Conservation (phyloP, 306 rosid species). For the Alnus glutinosa region DNA sequence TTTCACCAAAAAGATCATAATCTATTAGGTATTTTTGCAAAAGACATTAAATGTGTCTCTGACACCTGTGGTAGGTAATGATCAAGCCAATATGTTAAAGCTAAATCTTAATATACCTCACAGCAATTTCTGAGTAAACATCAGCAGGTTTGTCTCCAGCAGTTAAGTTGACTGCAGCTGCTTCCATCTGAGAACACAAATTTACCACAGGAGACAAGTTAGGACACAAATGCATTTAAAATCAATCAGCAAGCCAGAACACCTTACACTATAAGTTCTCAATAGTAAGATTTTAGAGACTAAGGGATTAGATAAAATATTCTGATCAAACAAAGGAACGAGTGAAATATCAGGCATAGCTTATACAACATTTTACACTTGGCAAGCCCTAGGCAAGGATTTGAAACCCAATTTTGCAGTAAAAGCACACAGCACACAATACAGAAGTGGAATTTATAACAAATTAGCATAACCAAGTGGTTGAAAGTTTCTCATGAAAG, state of each 20-base stretch:
- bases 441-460: not conserved
- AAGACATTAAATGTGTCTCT: not conserved
- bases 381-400: not conserved
- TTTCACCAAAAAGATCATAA: not conserved
- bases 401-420: not conserved
- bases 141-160: slow-evolving; percentile 80
- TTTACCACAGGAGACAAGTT: slow-evolving; percentile 28
- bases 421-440: not conserved
- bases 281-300: not conserved
- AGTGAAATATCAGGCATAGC: not conserved
- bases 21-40: not conserved
- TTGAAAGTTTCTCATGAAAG: not conserved
- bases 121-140: slow-evolving; percentile 86
- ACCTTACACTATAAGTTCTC: not conserved
- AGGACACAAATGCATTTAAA: slow-evolving; percentile 22
- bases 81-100: slow-evolving; percentile 5
- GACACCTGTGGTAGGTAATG: not conserved
- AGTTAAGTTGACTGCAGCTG: slow-evolving; percentile 86
- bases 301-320: not conserved
- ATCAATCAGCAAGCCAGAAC: slow-evolving; percentile 15
- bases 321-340: not conserved
- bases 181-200: slow-evolving; percentile 62
- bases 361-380: not conserved
- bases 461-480: not conserved
- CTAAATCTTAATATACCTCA: slow-evolving; percentile 44